A percentile compares a stretch with the other conserved stretches of the same genome.
These are phyloP conservation scores for Eragrostis tef DNA, from an alignment of 202 grass and related monocot genomes.

Conservation along the genomic window DNA sequence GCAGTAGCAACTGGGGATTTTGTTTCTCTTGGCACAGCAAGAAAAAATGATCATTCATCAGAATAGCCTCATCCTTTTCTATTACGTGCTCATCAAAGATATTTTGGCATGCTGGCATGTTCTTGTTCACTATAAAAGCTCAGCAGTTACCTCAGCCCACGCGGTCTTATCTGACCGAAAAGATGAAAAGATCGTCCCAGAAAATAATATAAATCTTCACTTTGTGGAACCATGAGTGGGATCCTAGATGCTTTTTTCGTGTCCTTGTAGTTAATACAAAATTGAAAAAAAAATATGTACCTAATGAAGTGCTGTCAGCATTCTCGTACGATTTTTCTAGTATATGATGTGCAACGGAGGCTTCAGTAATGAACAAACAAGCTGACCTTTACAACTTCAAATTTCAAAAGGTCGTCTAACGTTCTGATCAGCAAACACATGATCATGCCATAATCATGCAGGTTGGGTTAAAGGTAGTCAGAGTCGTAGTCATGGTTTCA, in stretches of 20 bases:
- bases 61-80: neutral
- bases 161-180: conserved; percentile 45
- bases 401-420: conserved; percentile 3
- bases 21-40: conserved; percentile 3
- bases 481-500: neutral
- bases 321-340: conserved; percentile 13
- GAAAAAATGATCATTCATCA: conserved; percentile 1
- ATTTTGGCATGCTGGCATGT: conserved; percentile 7
- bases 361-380: conserved; percentile 8
- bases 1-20: neutral
- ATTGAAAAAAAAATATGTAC: neutral
- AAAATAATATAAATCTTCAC: conserved; percentile 33
- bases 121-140: conserved; percentile 32
- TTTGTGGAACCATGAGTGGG: conserved; percentile 34
- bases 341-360: neutral
- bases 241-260: conserved; percentile 16
- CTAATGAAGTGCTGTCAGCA: neutral
- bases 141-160: conserved; percentile 37
- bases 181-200: neutral
- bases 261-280: neutral
- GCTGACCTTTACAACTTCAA: conserved; percentile 28
- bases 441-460: neutral
- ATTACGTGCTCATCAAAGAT: conserved; percentile 21
- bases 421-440: neutral
- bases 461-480: neutral